A percentile compares a stretch with the other conserved stretches of the same genome.
These are phyloP conservation scores for Mycosphaerella sp. DNA, from an alignment of 2,329 filamentous ascomycete genomes.

Conservation along the genomic window DNA sequence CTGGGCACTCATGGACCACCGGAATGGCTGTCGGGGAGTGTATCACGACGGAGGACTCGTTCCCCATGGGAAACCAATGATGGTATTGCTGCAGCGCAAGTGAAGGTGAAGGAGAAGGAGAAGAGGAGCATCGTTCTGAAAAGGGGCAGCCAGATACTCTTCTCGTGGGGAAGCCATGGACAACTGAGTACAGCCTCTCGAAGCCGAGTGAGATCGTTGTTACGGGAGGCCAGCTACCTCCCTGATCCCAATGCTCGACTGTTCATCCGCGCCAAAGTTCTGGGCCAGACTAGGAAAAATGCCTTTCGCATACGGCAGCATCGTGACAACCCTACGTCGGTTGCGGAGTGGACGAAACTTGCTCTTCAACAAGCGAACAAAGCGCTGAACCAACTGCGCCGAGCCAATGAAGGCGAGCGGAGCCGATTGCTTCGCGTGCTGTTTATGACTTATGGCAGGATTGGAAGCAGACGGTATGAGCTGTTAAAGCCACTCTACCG, in stretches of 20 bases:
- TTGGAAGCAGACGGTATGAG: slow-evolving; percentile 46
- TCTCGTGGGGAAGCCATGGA: slow-evolving; percentile 8
- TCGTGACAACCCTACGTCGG: slow-evolving; percentile 11
- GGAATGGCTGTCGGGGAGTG: too few species aligned
- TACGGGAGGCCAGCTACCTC: slow-evolving; percentile 55
- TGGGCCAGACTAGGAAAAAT: slow-evolving; percentile 42
- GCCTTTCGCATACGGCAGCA: slow-evolving; percentile 16
- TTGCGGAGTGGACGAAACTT: slow-evolving; percentile 11
- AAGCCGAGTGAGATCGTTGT: slow-evolving; percentile 50
- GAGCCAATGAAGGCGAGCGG: slow-evolving; percentile 52
- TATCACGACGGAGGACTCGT: too few species aligned
- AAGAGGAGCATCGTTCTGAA: not conserved
- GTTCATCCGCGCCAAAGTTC: slow-evolving; percentile 46
- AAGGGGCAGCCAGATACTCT: slow-evolving; percentile 1
- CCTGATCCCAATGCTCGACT: slow-evolving; percentile 50
- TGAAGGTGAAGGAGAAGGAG: not conserved
- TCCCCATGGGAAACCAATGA: too few species aligned
- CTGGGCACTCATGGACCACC: too few species aligned
- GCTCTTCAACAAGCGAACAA: slow-evolving; percentile 36
- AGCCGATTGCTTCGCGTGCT: slow-evolving; percentile 48
- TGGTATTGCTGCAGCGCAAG: not conserved
- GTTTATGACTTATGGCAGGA: slow-evolving; percentile 51
- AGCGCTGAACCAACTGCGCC: slow-evolving; percentile 40
- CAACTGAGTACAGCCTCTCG: slow-evolving; percentile 25
- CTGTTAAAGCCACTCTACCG: slow-evolving; percentile 35